phyloP scores from a whole-genome alignment of 805 yeast genomes.

The Cyberlindnera xylosilytica region DNA sequence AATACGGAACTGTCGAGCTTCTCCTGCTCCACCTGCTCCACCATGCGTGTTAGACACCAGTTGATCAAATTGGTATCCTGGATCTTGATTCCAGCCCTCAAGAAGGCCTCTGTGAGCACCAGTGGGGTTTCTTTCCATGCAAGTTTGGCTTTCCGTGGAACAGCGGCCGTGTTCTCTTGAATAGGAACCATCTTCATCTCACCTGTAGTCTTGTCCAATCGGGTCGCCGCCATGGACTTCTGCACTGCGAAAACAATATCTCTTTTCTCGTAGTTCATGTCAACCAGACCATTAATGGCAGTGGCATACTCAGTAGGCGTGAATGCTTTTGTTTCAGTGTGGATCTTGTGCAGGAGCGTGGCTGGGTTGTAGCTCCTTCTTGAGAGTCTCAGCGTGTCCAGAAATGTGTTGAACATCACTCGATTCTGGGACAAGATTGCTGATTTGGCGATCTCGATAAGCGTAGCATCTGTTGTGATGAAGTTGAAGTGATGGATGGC shows the following conservation, averaged over 20 bases:
- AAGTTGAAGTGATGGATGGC: neutral
- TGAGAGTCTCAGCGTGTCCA: constrained; percentile 7
- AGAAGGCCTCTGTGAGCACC: constrained; percentile 10
- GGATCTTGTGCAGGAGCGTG: constrained; percentile 5
- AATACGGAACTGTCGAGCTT: neutral
- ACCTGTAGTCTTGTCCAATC: neutral
- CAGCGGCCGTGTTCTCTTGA: no score
- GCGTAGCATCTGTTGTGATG: neutral
- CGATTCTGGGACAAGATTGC: constrained; percentile 9
- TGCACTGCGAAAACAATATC: constrained; percentile 7
- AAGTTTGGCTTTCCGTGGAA: neutral
- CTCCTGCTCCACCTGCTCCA: neutral
- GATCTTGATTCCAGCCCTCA: constrained; percentile 9
- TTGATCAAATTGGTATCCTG: constrained; percentile 8
- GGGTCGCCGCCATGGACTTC: neutral
- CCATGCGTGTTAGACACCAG: constrained; percentile 13
- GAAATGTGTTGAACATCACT: constrained; percentile 3
- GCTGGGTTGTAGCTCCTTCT: constrained; percentile 5
- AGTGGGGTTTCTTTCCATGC: constrained; percentile 11
- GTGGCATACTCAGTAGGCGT: constrained; percentile 3
- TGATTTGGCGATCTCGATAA: constrained; percentile 1
- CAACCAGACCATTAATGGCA: constrained; percentile 7
- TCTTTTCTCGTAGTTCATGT: constrained; percentile 4
- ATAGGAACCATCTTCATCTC: constrained; percentile 4
- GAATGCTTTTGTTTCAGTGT: neutral